phyloP scores from a whole-genome alignment of 2,329 filamentous ascomycete species.

The Neurospora sp. region DNA sequence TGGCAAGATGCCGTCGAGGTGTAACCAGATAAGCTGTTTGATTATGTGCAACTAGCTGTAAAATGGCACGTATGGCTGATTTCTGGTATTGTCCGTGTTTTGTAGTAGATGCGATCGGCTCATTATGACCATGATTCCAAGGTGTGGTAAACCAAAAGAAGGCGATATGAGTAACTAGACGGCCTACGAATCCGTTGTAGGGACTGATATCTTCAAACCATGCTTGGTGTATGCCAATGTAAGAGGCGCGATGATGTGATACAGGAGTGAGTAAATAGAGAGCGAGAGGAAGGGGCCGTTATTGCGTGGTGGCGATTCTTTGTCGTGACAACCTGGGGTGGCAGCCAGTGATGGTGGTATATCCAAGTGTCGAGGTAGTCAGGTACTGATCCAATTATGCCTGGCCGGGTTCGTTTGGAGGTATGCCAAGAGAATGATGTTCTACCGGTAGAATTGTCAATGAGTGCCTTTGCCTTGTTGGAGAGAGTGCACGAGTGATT shows the following conservation, averaged over 20 bases:
- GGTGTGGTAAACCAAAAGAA: not conserved
- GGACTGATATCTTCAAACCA: not conserved
- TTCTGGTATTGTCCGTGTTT: constrained; percentile 1
- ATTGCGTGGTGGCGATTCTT: not conserved
- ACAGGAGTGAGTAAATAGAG: not conserved
- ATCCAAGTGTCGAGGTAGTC: not conserved
- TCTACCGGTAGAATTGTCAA: not conserved
- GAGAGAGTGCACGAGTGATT: not conserved
- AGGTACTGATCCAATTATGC: not conserved
- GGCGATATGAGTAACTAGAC: not conserved
- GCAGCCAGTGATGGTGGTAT: not conserved
- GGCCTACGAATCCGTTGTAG: not conserved
- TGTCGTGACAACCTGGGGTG: not conserved
- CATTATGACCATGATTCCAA: constrained; percentile 13
- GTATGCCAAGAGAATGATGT: not conserved
- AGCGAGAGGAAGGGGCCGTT: not conserved
- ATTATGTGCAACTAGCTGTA: not conserved
- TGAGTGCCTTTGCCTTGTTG: not conserved
- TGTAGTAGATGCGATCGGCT: constrained; percentile 9
- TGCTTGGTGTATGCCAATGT: not conserved
- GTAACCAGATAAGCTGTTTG: constrained; percentile 2
- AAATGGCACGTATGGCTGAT: not conserved
- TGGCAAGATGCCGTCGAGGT: not conserved
- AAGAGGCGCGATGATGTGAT: not conserved
- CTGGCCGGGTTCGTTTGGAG: not conserved